Conservation (phyloP, 805 yeast genomes). For the Naumovozyma castellii region DNA sequence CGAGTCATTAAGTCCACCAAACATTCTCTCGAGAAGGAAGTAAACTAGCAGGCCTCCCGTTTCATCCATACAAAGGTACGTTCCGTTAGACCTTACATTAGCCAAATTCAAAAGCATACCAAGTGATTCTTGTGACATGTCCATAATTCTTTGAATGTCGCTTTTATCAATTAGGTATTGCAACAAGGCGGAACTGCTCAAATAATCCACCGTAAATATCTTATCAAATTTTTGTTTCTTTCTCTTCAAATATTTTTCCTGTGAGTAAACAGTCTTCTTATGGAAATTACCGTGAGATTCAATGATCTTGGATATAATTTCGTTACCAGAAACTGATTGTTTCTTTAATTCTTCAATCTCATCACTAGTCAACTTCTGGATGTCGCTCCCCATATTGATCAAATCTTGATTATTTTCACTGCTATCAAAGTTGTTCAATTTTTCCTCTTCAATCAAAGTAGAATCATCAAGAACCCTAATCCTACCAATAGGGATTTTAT, state of each 20-base stretch:
- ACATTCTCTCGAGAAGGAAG: conserved; percentile 85
- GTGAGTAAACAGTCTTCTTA: conserved; percentile 80
- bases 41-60: conserved; percentile 87
- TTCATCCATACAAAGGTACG: conserved; percentile 80
- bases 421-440: conserved; percentile 27
- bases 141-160: conserved; percentile 54
- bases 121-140: conserved; percentile 75
- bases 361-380: conserved; percentile 65
- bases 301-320: conserved; percentile 72
- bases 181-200: conserved; percentile 61
- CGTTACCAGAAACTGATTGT: conserved; percentile 61
- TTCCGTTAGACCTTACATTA: conserved; percentile 83
- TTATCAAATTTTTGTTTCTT: conserved; percentile 87
- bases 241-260: conserved; percentile 83
- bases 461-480: conserved; percentile 12
- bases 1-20: conserved; percentile 34
- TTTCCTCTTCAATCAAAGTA: conserved; percentile 3
- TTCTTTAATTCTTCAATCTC: conserved; percentile 80
- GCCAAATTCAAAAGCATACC: conserved; percentile 71
- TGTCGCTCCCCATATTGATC: conserved; percentile 54
- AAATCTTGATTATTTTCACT: conserved; percentile 59
- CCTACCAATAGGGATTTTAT: conserved; percentile 21
- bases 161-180: conserved; percentile 75
- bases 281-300: conserved; percentile 79
- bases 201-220: conserved; percentile 70